Evolutionary conservation across 768 basidiomycete species (phyloP), one percentile per base, ranked within the genome.

Genomic region (Serendipita sp.): DNA sequence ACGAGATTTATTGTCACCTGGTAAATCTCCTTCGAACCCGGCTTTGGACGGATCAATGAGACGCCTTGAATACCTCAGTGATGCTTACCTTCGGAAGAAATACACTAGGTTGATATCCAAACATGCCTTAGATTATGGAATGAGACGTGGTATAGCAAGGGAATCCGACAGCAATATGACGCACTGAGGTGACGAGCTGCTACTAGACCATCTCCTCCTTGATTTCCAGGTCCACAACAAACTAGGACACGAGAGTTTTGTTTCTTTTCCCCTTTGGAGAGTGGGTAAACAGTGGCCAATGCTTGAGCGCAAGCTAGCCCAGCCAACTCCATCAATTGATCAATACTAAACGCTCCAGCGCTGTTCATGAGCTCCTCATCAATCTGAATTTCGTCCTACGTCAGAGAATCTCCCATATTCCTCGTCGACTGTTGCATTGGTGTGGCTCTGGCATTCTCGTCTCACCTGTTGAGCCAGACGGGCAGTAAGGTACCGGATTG

Each of bases 141-240:
- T 41, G 5, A 41, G 41, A 5, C 5, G 41, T 41, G 2, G 41
- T 41, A 13, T 1, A 13, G 5, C 41, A 41, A 23, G 23, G 23
- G 23, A 1, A 30, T 63, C 35, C 34, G 11, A 11, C 18, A 63
- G 7, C 23, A 45, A 18, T n/a, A 28, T 18, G 45, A 35, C 30
- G 41, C 68, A 89, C 91, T 84, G 5, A 99, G 81, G 75, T 99
- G 96, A 48, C 95, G 80, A 47, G 96, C 96, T 34, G 96, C 96
- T 30, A 97, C 95, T 0, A 99, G 78, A 2, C 96, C 96, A 75
- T 99, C 96, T 11, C 96, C 96, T 1, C 92, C 88, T 78, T 98
- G 95, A 71, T 98, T 98, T 46, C 96, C 96, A 4, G 96, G 94
- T 16, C 96, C 96, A 72, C 94, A 97, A 70, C 90, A 92, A 10